Conservation (phyloP, 2,329 filamentous ascomycete species). For the Grosmannia clavigera region DNA sequence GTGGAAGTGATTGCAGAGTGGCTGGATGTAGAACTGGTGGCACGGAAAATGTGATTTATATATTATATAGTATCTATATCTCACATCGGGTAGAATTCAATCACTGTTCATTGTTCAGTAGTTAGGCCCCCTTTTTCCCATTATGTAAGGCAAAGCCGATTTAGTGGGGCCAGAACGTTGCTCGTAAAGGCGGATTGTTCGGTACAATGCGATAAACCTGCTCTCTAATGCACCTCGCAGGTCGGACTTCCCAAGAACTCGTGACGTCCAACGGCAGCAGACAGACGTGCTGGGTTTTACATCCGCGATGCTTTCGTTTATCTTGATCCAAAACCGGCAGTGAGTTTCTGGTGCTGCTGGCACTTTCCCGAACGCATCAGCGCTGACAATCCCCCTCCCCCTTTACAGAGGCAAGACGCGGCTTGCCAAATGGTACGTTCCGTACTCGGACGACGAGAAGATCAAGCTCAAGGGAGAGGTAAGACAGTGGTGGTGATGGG, state of each 20-base stretch:
- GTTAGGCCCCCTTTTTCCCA: not conserved
- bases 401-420: slow-evolving; percentile 80
- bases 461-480: slow-evolving; percentile 98
- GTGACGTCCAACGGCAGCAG: not conserved
- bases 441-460: slow-evolving; percentile 98
- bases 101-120: not conserved
- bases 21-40: not conserved
- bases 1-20: slow-evolving; percentile 29
- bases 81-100: not conserved
- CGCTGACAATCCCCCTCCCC: not conserved
- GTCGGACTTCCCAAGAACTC: not conserved
- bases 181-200: not conserved
- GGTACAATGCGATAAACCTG: not conserved
- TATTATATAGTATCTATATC: not conserved
- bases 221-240: not conserved
- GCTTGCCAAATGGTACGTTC: slow-evolving; percentile 96
- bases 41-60: not conserved
- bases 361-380: not conserved
- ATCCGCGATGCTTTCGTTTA: slow-evolving; percentile 60
- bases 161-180: not conserved
- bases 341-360: slow-evolving; percentile 23
- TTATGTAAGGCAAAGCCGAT: not conserved
- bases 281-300: not conserved
- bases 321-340: slow-evolving; percentile 84
- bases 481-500: not conserved